Evolutionary conservation across 2,329 filamentous ascomycete species (phyloP).

Genomic region (Fusarium goolgardi): DNA sequence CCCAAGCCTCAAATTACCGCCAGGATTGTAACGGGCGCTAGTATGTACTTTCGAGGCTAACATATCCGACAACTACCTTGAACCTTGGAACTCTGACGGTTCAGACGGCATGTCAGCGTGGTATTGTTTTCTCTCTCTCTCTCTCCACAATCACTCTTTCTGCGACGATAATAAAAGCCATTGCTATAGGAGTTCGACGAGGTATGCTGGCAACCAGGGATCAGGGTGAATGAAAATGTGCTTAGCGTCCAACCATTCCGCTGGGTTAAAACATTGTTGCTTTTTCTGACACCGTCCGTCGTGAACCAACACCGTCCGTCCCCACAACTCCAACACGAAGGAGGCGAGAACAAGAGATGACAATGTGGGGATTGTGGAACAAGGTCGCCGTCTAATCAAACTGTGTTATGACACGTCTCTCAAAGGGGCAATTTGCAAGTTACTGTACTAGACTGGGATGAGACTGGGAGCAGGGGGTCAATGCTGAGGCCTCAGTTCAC

Average conservation of each 20-base stretch:
- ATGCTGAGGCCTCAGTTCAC: background rate
- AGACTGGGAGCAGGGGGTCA: background rate
- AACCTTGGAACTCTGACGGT: background rate
- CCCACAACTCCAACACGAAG: background rate
- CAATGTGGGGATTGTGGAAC: background rate
- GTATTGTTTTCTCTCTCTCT: background rate
- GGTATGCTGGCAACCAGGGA: background rate
- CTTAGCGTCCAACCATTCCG: background rate
- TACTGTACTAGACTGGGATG: background rate
- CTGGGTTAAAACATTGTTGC: background rate
- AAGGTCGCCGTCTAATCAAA: background rate
- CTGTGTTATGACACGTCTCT: constrained; percentile 2
- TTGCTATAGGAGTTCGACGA: background rate
- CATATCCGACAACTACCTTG: background rate
- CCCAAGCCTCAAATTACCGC: constrained; percentile 3
- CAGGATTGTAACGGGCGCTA: background rate
- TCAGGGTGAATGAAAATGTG: background rate
- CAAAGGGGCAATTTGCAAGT: background rate
- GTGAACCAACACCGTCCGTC: background rate
- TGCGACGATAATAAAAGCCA: background rate
- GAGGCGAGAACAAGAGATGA: background rate
- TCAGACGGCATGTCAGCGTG: background rate
- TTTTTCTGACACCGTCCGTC: background rate
- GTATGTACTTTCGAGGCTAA: background rate
- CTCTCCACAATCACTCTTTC: background rate